Percentiles rank a stretch among this genome's conserved stretches.
phyloP scores from a whole-genome alignment of 371 early-diverging fungal genomes.

The Mucor mucedo region DNA sequence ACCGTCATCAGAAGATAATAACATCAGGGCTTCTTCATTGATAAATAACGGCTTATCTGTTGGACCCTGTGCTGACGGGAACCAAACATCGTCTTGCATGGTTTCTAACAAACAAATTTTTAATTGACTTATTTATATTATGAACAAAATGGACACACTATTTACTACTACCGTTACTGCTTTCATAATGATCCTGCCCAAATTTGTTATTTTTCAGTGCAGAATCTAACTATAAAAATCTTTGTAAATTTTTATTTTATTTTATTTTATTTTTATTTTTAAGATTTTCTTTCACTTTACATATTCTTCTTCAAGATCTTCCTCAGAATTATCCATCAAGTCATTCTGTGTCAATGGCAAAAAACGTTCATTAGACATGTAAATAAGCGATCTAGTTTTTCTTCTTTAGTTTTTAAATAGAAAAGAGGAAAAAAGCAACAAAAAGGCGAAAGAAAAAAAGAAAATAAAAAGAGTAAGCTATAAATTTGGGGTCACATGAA shows the following conservation, averaged over 20 bases:
- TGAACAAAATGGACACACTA: neutral
- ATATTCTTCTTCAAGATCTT: slow-evolving; percentile 1
- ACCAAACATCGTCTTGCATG: slow-evolving; percentile 12
- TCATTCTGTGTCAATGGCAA: neutral
- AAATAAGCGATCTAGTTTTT: neutral
- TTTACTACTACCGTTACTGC: slow-evolving; percentile 8
- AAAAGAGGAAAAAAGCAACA: neutral
- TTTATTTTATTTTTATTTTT: neutral
- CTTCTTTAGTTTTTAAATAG: too few species aligned
- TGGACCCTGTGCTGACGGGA: neutral
- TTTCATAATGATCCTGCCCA: slow-evolving; percentile 10
- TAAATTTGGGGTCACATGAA: slow-evolving; percentile 11
- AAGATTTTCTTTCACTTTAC: neutral
- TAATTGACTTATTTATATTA: neutral
- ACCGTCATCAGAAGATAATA: neutral
- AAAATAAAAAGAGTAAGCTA: neutral
- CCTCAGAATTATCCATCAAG: neutral
- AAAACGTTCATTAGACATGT: neutral
- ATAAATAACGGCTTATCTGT: neutral
- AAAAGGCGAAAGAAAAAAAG: neutral
- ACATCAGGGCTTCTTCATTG: neutral
- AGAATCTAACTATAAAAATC: neutral
- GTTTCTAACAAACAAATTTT: slow-evolving; percentile 3
- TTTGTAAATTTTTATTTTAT: neutral
- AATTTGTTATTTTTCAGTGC: neutral